Percentiles rank a stretch among this genome's conserved stretches.
These are phyloP conservation scores for Lipomyces mesembrius DNA, from an alignment of 805 yeast species.

Conservation along the genomic window DNA sequence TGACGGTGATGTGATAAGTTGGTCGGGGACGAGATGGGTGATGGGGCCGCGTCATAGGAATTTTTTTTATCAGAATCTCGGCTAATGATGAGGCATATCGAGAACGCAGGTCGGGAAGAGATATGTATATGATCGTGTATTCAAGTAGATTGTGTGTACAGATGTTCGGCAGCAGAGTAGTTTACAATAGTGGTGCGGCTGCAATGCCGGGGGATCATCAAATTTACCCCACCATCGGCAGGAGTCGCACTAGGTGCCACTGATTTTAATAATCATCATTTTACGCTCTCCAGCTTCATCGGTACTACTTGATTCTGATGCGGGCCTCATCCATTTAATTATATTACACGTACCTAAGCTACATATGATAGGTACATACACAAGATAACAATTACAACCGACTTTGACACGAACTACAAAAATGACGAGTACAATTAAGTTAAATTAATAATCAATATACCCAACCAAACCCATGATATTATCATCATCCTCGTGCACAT, in stretches of 20 bases:
- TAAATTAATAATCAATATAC: not conserved
- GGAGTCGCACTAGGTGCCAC: too few relatives aligned
- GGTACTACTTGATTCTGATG: not conserved
- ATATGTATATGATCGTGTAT: too few relatives aligned
- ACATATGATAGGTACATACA: not conserved
- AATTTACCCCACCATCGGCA: too few relatives aligned
- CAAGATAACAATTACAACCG: not conserved
- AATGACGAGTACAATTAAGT: not conserved
- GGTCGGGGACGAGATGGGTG: too few relatives aligned
- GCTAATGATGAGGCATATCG: not conserved
- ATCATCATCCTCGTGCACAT: not conserved
- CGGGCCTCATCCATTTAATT: not conserved
- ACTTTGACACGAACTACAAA: not conserved
- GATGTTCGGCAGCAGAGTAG: too few relatives aligned
- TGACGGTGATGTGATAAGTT: too few relatives aligned
- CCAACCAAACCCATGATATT: constrained; percentile 1
- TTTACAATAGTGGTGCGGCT: too few relatives aligned
- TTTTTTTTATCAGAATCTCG: not conserved
- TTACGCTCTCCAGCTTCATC: too few relatives aligned
- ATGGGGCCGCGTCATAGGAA: too few relatives aligned
- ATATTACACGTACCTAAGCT: constrained; percentile 1
- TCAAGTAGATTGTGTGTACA: too few relatives aligned
- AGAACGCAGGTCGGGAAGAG: not conserved
- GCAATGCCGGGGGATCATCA: too few relatives aligned
- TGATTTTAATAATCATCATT: too few relatives aligned